Base-by-base conservation (phyloP, 768 basidiomycete genomes). In the Suillus fuscotomentosus region DNA sequence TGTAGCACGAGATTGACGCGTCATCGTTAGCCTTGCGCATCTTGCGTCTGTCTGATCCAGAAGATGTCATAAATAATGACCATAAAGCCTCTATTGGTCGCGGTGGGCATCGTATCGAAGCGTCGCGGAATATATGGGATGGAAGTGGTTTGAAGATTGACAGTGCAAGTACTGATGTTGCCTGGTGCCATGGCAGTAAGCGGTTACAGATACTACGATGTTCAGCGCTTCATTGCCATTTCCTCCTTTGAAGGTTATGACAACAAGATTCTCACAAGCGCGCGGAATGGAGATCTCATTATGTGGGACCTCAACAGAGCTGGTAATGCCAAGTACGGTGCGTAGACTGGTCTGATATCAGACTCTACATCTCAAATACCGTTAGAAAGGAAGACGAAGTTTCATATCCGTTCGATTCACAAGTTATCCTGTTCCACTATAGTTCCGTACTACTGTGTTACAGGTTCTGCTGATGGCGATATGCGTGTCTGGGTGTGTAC, bases 381-480 rank as follows among this genome's bases (percentile, higher is more conserved):
- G n/a, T 7, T 62, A 91, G 91, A 90, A 74, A 80, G 86, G 60
- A 82, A 84, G 66, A 82, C 85, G 0, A 89, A 87, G 71, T 87
- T 88, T 60, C 91, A 92, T 67, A 79, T 82, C 60, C 87, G 91
- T 15, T 88, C 91, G 0, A 90, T 93, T 34, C 86, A 91, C 71
- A 82, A 84, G 56, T 73, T 93, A 62, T 83, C 87, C 2, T 86
- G 88, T 41, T 92, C 91, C 1, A 79, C 84, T n/a, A 79, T 86
- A 14, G 82, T 89, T 11, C 85, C 85, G 41, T 81, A 88, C 66
- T 92, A 90, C 65, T 91, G 89, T 62, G 85, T 92, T 67, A 92
- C 90, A 17, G 91, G 89, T 22, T 91, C 91, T 39, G 88, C 90
- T 10, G 92, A 94, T 70, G 91, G 90, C 1, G 87, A 92, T 70